Base-by-base conservation (phyloP, 139 green algal genomes). In the Tetratostichococcus sp. region DNA sequence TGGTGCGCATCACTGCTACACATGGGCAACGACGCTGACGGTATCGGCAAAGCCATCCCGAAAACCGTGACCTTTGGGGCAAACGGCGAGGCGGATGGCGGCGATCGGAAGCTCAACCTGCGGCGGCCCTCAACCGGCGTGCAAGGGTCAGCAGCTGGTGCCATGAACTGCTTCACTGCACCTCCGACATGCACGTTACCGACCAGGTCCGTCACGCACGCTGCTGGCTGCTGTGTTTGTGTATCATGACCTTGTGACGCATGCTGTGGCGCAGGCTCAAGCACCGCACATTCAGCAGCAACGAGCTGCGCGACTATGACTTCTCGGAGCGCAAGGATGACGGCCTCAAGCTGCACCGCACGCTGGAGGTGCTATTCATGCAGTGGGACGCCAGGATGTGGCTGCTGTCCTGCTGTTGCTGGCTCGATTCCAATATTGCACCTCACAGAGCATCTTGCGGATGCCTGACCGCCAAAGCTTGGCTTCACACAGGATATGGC, bases 291-390 rank as follows among this genome's bases (percentile, higher is more conserved):
- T 62, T 82, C 25, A 78, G 72, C 43, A 31, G 39, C 34, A 65
- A 67, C 39, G 77, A 82, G 19, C 74, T 79, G 72, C 67, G 74
- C 26, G 71, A 79, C 68, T 74, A 65, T 17, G 35, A 79, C 31
- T 69, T 59, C 23, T 73, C 69, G 6, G n/a, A 43, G n/a, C 58
- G 62, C 35, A 34, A 34, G 22, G 31, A 70, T 14, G 35, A 75
- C 22, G 67, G 39, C n/a, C 30, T 67, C 59, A 39, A 26, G 19
- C 14, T 77, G 17, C 58, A 81, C 57, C 67, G 35, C 71, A 73
- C 69, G 34, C 73, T 77, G 1, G 71, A 77, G 76, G 76, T 65
- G 67, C 6, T 31, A 50, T n/a, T n/a, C n/a, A n/a, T n/a, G n/a
- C n/a, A n/a, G n/a, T n/a, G n/a, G n/a, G n/a, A n/a, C n/a, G n/a